Percentiles rank a stretch among this genome's conserved stretches.
phyloP scores from a whole-genome alignment of 768 basidiomycete genomes.

The Austroboletus eburneus region DNA sequence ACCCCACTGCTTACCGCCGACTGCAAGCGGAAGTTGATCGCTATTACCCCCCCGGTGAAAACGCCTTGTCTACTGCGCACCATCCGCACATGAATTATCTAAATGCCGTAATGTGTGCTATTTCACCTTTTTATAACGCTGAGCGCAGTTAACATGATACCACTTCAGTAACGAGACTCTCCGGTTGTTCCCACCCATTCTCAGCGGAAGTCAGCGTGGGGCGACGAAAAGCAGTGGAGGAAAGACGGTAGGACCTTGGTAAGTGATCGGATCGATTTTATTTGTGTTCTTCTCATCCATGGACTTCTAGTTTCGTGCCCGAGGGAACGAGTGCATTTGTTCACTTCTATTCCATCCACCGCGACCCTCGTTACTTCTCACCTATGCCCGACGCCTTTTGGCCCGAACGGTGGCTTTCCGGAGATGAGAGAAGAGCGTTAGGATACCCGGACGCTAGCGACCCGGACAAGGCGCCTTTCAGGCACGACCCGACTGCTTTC shows the following conservation, averaged over 20 bases:
- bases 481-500: constrained; percentile 36
- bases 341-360: constrained; percentile 41
- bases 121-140: constrained; percentile 1
- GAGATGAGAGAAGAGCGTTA: constrained; percentile 23
- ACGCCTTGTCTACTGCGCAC: constrained; percentile 25
- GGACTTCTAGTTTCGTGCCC: constrained; percentile 37
- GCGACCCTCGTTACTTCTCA: constrained; percentile 44
- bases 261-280: constrained; percentile 13
- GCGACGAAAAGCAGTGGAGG: constrained; percentile 34
- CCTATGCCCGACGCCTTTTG: constrained; percentile 42
- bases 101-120: constrained; percentile 31
- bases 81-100: constrained; percentile 32
- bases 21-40: constrained; percentile 39
- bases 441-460: constrained; percentile 23
- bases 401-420: constrained; percentile 42
- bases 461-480: constrained; percentile 26
- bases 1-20: constrained; percentile 32
- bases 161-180: constrained; percentile 44
- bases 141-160: constrained; percentile 10
- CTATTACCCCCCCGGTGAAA: constrained; percentile 37
- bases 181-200: constrained; percentile 46
- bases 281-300: constrained; percentile 9
- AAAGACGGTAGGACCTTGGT: constrained; percentile 39
- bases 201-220: constrained; percentile 44
- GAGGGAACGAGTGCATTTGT: constrained; percentile 42